Evolutionary conservation across 352 stramenopile genomes (phyloP), one percentile per base, ranked within the genome.

Genomic region (Phytophthora parvispora): DNA sequence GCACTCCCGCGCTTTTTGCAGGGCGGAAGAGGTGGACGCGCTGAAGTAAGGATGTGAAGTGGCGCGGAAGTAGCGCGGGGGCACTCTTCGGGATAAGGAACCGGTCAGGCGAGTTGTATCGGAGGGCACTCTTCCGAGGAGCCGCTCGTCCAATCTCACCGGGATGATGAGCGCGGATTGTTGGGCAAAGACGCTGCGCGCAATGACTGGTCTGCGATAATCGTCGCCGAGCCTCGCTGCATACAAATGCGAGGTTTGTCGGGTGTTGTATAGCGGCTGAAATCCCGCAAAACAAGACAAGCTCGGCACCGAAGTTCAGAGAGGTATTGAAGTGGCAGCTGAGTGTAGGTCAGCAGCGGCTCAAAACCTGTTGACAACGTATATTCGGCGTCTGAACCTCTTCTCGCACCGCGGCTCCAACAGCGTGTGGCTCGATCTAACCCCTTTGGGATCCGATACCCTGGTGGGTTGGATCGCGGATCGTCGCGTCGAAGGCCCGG

Each of bases 201-300:
- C 24, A 60, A 65, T 67, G 72, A 75, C 32, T 80, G 68, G 71
- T 67, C 38, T 25, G 24, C 25, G 60, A 67, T 65, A 77, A 80
- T 72, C 16, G 2, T 6, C 3, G 0, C 1, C 0, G 22, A 79
- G 22, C 50, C 63, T 24, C 16, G 55, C 67, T 68, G 52, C 47
- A 74, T 25, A 49, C 42, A 49, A 49, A 48, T 0, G 25, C n/a
- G 0, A 25, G 15, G 40, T 27, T 24, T 6, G 5, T 4, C 0
- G 2, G 8, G 9, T 49, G 20, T 27, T 28, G n/a, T 6, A 3
- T 10, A 3, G 20, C 7, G 4, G 8, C 4, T 7, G 16, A 49
- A 18, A 24, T 6, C 28, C 63, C 67, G 75, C 75, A 81, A 73
- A 32, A 0, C 0, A 0, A 0, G 18, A 24, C 9, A 1, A 2